Evolutionary conservation across 2,329 filamentous ascomycete species (phyloP).

Genomic region (Ampelomyces quisqualis): DNA sequence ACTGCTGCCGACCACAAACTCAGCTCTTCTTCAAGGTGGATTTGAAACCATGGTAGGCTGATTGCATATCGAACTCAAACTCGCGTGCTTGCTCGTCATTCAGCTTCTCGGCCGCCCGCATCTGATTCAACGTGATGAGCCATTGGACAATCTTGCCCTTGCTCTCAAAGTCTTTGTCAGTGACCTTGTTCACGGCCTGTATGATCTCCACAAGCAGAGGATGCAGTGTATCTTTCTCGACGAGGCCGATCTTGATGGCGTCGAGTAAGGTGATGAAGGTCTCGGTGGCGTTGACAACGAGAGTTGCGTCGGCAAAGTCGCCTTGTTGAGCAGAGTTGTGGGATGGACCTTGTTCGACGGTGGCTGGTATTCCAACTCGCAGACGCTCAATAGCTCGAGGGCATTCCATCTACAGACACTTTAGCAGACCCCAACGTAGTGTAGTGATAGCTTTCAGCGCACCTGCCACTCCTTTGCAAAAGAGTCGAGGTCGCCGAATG

Average conservation of each 20-base stretch:
- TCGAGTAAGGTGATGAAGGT: slow-evolving; percentile 99
- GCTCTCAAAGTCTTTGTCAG: slow-evolving; percentile 90
- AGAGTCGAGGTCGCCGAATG: slow-evolving; percentile 83
- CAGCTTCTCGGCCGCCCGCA: slow-evolving; percentile 92
- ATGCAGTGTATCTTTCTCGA: slow-evolving; percentile 96
- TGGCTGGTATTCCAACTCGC: slow-evolving; percentile 88
- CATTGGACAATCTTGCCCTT: slow-evolving; percentile 97
- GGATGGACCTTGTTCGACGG: slow-evolving; percentile 61
- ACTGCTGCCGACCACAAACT: slow-evolving; percentile 2
- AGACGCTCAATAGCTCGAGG: slow-evolving; percentile 91
- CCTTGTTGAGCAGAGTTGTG: slow-evolving; percentile 45
- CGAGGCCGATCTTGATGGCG: slow-evolving; percentile 84
- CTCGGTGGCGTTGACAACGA: slow-evolving; percentile 90
- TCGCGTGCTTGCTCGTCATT: slow-evolving; percentile 84
- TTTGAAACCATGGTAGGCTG: slow-evolving; percentile 93
- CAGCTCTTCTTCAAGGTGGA: slow-evolving; percentile 60
- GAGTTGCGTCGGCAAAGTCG: slow-evolving; percentile 54
- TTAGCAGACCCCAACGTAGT: slow-evolving; percentile 13
- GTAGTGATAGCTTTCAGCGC: slow-evolving; percentile 43
- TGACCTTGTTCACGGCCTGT: slow-evolving; percentile 95
- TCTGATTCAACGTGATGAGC: slow-evolving; percentile 96
- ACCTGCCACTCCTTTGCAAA: slow-evolving; percentile 94
- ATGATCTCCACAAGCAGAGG: slow-evolving; percentile 93
- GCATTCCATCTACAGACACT: slow-evolving; percentile 72
- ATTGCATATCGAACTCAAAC: slow-evolving; percentile 88